Percentiles rank a stretch among this genome's conserved stretches.
Evolutionary conservation across 192 early-diverging fungal species (phyloP).

Genomic region (Gorgonomyces haynaldii): DNA sequence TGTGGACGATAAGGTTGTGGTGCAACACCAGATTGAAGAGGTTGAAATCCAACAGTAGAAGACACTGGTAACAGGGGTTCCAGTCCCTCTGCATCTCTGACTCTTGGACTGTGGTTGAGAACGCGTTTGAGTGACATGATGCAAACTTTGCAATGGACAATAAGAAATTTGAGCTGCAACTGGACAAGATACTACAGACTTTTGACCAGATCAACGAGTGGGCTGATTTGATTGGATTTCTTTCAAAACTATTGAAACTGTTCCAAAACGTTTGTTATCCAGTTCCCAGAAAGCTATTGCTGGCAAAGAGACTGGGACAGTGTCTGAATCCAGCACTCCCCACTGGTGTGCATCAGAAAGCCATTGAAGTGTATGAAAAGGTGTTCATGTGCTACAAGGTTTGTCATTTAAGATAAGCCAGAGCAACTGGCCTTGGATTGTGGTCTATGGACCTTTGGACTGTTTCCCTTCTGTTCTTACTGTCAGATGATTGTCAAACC

Average conservation of each 20-base stretch:
- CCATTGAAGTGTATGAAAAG: conserved; percentile 72
- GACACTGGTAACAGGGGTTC: no score
- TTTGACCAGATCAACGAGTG: no score
- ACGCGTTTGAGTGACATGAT: no score
- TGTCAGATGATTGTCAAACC: conserved; percentile 74
- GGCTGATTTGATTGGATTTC: conserved; percentile 5
- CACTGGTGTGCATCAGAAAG: conserved; percentile 89
- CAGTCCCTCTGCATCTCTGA: no score
- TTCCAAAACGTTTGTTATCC: conserved; percentile 28
- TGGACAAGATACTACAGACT: no score
- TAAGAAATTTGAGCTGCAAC: no score
- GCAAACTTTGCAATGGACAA: no score
- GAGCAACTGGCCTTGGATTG: conserved; percentile 58
- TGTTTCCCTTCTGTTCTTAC: conserved; percentile 84
- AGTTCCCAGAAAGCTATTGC: conserved; percentile 72
- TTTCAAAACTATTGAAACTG: not conserved
- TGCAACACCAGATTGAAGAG: no score
- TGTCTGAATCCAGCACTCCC: conserved; percentile 91
- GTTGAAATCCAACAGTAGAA: no score
- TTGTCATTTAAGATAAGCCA: not conserved
- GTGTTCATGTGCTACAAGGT: conserved; percentile 59
- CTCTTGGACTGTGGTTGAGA: no score
- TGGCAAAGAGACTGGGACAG: conserved; percentile 86
- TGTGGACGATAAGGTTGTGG: no score
- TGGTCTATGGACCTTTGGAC: conserved; percentile 73